Evolutionary conservation across 108 stramenopile species (phyloP).

Genomic region (Aurantiochytrium sp.): DNA sequence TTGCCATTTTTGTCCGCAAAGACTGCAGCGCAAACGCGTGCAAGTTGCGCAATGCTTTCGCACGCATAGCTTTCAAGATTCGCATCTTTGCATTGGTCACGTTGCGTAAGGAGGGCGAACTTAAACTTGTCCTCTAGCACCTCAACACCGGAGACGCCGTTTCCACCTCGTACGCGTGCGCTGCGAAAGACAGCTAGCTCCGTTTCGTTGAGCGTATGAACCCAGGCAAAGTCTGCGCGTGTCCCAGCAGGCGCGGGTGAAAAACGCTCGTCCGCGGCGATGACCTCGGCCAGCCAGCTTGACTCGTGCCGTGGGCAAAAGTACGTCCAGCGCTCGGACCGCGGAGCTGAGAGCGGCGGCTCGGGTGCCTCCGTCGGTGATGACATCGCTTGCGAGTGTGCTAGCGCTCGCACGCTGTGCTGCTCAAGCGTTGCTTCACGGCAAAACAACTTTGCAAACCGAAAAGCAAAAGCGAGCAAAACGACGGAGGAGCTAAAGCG

Average conservation of each 20-base stretch:
- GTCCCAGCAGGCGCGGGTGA: background rate
- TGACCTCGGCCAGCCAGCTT: background rate
- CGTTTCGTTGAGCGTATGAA: background rate
- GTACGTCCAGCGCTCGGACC: background rate
- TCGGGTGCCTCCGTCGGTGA: too few species aligned
- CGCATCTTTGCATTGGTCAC: background rate
- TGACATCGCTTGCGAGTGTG: too few species aligned
- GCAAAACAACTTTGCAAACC: too few species aligned
- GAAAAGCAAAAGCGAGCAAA: too few species aligned
- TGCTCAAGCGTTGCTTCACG: too few species aligned
- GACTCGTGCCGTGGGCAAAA: background rate
- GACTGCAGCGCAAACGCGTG: background rate
- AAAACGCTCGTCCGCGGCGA: background rate
- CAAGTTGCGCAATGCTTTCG: background rate
- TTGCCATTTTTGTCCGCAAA: background rate
- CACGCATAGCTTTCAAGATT: background rate
- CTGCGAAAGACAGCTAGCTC: background rate
- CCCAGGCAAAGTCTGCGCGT: background rate
- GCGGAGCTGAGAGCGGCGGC: background rate
- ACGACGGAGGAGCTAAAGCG: too few species aligned
- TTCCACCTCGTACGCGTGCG: background rate
- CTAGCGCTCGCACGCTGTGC: too few species aligned
- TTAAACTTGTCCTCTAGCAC: conserved; percentile 4
- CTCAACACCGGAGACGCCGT: background rate
- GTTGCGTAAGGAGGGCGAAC: background rate